Evolutionary conservation across 495 filamentous ascomycete species (phyloP).

Genomic region (Glonium stellatum): DNA sequence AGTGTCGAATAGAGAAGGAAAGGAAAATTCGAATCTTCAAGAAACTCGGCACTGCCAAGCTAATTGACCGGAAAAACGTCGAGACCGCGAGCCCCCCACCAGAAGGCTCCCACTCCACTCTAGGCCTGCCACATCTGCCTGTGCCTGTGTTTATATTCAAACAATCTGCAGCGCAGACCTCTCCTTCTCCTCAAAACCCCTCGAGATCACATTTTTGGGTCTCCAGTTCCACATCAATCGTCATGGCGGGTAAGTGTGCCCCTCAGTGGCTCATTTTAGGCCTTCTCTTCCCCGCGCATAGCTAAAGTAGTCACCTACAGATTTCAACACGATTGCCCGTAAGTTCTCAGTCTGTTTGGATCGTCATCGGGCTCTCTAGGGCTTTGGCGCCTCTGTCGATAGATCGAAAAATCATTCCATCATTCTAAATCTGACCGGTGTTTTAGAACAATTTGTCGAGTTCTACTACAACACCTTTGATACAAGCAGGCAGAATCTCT

Average conservation of each 20-base stretch:
- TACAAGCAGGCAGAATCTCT: slow-evolving; percentile 51
- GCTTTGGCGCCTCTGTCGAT: not conserved
- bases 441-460: slow-evolving; percentile 67
- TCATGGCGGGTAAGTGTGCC: slow-evolving; percentile 3
- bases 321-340: slow-evolving; percentile 52
- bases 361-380: not conserved
- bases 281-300: not conserved
- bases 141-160: slow-evolving; percentile 4
- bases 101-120: slow-evolving; percentile 1
- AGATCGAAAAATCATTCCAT: not conserved
- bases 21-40: not conserved
- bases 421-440: not conserved
- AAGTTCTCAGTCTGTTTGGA: slow-evolving; percentile 31
- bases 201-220: not conserved
- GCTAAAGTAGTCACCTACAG: slow-evolving; percentile 29
- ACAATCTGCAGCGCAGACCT: not conserved
- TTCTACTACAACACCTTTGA: slow-evolving; percentile 92
- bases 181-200: not conserved
- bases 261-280: not conserved
- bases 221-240: not conserved
- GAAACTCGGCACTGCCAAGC: not conserved
- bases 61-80: not conserved
- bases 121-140: slow-evolving; percentile 6
- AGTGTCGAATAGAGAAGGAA: not conserved
- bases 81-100: not conserved